Evolutionary conservation across 1,284 basidiomycete species (phyloP).

Genomic region (Moesziomyces antarcticus): DNA sequence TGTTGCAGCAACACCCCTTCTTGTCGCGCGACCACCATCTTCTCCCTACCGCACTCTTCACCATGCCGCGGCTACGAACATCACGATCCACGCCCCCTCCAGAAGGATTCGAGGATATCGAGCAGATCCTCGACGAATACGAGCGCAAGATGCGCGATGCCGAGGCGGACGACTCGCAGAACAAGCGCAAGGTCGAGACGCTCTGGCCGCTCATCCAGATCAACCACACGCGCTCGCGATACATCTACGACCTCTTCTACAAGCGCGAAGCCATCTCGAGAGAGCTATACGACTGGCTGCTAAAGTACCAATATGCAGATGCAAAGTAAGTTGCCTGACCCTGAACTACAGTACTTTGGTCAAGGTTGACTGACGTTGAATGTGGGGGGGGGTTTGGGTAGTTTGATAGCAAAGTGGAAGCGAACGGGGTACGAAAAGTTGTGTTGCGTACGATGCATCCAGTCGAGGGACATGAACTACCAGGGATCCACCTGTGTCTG

Average conservation of each 20-base stretch:
- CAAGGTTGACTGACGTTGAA: neutral
- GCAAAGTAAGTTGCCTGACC: constrained; percentile 90
- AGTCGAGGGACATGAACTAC: constrained; percentile 99
- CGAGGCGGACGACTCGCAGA: constrained; percentile 96
- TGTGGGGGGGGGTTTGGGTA: constrained; percentile 65
- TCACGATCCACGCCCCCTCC: constrained; percentile 93
- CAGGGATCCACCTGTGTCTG: constrained; percentile 99
- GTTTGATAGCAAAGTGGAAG: constrained; percentile 99
- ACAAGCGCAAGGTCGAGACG: constrained; percentile 94
- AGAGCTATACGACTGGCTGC: constrained; percentile 96
- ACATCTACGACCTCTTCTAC: constrained; percentile 99
- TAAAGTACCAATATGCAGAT: constrained; percentile 98
- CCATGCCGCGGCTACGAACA: constrained; percentile 95
- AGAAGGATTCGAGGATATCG: constrained; percentile 97
- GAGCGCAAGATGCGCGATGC: constrained; percentile 67
- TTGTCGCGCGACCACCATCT: neutral
- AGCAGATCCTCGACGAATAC: constrained; percentile 69
- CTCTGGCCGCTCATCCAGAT: constrained; percentile 99
- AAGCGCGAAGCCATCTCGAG: constrained; percentile 94
- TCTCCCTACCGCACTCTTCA: neutral
- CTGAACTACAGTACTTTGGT: neutral
- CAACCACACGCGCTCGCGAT: constrained; percentile 85
- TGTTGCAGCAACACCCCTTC: constrained; percentile 4
- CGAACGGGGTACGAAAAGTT: constrained; percentile 98
- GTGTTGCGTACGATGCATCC: constrained; percentile 96